A percentile compares a stretch with the other conserved stretches of the same genome.
Conservation (phyloP, 331 rosid species). For the Pyrus hybrid region DNA sequence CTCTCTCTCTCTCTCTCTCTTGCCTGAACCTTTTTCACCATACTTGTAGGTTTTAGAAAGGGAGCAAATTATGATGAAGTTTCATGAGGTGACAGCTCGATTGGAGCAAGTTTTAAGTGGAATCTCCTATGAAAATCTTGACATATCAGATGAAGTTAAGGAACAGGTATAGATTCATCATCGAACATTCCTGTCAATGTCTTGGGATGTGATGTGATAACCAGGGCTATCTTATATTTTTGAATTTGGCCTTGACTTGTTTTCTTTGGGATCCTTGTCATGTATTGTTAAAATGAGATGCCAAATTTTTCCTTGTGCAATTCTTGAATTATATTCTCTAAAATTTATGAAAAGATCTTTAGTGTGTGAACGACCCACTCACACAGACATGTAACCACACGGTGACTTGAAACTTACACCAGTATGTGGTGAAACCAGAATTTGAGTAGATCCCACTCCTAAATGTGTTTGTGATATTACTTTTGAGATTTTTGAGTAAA, state of each 20-base stretch:
- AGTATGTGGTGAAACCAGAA: background rate
- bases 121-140: conserved; percentile 65
- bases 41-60: conserved; percentile 70
- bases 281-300: background rate
- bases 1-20: background rate
- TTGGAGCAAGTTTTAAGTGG: conserved; percentile 69
- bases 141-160: conserved; percentile 94
- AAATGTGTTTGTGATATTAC: too few species aligned
- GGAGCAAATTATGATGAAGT: conserved; percentile 58
- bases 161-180: conserved; percentile 62
- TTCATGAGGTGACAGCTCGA: conserved; percentile 54
- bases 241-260: background rate
- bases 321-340: background rate
- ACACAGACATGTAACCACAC: background rate
- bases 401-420: background rate
- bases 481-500: background rate
- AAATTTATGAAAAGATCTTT: background rate
- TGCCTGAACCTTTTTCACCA: background rate
- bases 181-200: background rate
- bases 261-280: background rate
- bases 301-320: background rate
- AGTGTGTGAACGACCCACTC: background rate
- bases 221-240: background rate
- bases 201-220: background rate
- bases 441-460: too few species aligned